Conservation (phyloP, 192 early-diverging fungal genomes). For the Gryganskiella cystojenkinii region DNA sequence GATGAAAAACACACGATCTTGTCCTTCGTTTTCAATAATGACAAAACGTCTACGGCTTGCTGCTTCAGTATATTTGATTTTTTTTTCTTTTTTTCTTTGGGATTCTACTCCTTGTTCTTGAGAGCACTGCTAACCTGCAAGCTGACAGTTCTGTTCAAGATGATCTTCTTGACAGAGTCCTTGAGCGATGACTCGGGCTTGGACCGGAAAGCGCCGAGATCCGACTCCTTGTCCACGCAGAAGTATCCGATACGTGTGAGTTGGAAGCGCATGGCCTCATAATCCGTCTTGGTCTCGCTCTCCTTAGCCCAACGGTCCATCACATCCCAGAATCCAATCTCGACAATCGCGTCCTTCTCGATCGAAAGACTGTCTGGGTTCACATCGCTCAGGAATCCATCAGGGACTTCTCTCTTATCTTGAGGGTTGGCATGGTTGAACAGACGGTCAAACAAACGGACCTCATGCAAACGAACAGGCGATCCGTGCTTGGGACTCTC, state of each 20-base stretch:
- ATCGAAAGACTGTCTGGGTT: constrained; percentile 81
- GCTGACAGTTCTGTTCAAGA: constrained; percentile 41
- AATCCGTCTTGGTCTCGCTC: constrained; percentile 65
- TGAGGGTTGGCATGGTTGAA: constrained; percentile 92
- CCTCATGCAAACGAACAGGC: constrained; percentile 85
- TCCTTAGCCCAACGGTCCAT: constrained; percentile 66
- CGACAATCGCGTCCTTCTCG: constrained; percentile 77
- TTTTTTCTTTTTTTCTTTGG: not conserved
- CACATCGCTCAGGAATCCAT: constrained; percentile 92
- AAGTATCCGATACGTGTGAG: constrained; percentile 98
- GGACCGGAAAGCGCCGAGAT: constrained; percentile 71
- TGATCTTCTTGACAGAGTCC: constrained; percentile 36
- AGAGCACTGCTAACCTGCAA: constrained; percentile 44
- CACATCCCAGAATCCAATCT: constrained; percentile 82
- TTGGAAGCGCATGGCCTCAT: constrained; percentile 93
- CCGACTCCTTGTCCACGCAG: constrained; percentile 93
- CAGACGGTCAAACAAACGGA: constrained; percentile 86
- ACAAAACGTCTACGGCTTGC: too few relatives aligned
- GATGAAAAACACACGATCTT: too few relatives aligned
- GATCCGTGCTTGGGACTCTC: constrained; percentile 85
- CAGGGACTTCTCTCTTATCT: constrained; percentile 82
- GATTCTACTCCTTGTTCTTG: constrained; percentile 25
- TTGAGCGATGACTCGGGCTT: constrained; percentile 40
- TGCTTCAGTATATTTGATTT: too few relatives aligned
- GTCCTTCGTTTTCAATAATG: too few relatives aligned